Percentiles rank a stretch among this genome's conserved stretches.
These are phyloP conservation scores for Saxispiralis lemnorum DNA, from an alignment of 495 filamentous ascomycete genomes.

Conservation along the genomic window DNA sequence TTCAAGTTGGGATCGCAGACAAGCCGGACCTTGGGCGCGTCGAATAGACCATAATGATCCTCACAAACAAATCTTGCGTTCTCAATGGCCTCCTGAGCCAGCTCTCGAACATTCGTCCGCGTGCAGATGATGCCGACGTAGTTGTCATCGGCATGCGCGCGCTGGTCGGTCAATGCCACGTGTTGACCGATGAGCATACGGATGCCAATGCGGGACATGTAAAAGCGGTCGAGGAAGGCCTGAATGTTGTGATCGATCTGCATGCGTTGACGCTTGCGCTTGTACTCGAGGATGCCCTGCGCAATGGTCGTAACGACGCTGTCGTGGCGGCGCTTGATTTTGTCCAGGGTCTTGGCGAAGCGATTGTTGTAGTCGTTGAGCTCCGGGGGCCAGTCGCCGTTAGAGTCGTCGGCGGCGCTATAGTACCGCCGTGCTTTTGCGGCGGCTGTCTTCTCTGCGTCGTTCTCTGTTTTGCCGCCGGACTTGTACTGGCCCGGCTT, in stretches of 20 bases:
- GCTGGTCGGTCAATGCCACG: conserved; percentile 87
- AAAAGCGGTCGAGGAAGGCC: conserved; percentile 91
- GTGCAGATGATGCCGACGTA: conserved; percentile 99
- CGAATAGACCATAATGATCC: conserved; percentile 95
- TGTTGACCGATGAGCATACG: conserved; percentile 98
- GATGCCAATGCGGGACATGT: conserved; percentile 99
- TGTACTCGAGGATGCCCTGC: conserved; percentile 94
- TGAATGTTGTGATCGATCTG: conserved; percentile 96
- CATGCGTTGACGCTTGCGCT: conserved; percentile 87
- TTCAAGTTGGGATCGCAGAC: conserved; percentile 82
- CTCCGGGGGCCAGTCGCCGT: conserved; percentile 82
- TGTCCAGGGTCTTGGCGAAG: conserved; percentile 68
- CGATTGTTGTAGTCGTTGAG: conserved; percentile 82
- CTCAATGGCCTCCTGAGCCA: conserved; percentile 92
- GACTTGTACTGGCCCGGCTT: conserved; percentile 66
- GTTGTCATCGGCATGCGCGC: conserved; percentile 64
- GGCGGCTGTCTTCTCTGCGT: not conserved
- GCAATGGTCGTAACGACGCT: conserved; percentile 85
- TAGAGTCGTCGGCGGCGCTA: conserved; percentile 79
- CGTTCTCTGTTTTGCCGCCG: conserved; percentile 32
- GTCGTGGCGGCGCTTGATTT: conserved; percentile 91
- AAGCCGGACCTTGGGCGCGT: conserved; percentile 89
- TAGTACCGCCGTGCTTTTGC: conserved; percentile 48
- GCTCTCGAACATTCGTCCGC: conserved; percentile 88
- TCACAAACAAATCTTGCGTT: conserved; percentile 97